Evolutionary conservation across 768 basidiomycete genomes (phyloP).

Genomic region (Trametes meyenii): DNA sequence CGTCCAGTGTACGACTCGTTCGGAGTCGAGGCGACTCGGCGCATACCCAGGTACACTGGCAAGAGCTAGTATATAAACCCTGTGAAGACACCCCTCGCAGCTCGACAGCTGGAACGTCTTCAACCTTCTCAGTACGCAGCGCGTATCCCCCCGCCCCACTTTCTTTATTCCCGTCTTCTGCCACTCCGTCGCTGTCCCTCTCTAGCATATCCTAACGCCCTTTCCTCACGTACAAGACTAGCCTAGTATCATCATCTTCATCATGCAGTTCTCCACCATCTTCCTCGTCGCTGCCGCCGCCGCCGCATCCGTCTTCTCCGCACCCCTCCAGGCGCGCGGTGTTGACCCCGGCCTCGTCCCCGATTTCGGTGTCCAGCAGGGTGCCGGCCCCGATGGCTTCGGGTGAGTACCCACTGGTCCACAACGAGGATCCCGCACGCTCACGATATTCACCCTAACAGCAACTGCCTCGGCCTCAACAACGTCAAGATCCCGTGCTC

Average conservation of each 20-base stretch:
- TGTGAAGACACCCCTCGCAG: background rate
- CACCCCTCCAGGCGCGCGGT: constrained; percentile 14
- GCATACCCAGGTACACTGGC: background rate
- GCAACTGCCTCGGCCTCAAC: constrained; percentile 37
- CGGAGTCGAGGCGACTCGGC: background rate
- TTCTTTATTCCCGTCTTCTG: constrained; percentile 6
- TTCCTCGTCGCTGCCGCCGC: constrained; percentile 34
- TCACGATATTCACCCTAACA: background rate
- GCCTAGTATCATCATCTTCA: constrained; percentile 5
- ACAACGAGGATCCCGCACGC: no score
- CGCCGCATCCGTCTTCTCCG: constrained; percentile 14
- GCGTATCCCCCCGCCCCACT: constrained; percentile 12
- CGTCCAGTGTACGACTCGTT: background rate
- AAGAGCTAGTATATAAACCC: constrained; percentile 9
- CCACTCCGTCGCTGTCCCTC: constrained; percentile 14
- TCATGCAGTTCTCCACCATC: constrained; percentile 41
- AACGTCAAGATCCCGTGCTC: constrained; percentile 41
- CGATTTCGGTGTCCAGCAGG: constrained; percentile 22
- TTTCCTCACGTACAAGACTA: constrained; percentile 1
- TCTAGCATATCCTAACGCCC: constrained; percentile 15
- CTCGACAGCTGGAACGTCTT: constrained; percentile 22
- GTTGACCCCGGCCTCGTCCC: constrained; percentile 28
- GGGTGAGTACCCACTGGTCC: background rate
- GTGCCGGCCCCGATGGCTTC: constrained; percentile 23
- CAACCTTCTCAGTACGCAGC: constrained; percentile 16